Base-by-base conservation (phyloP, 345 rosid species). In the Lepidium aucheri region DNA sequence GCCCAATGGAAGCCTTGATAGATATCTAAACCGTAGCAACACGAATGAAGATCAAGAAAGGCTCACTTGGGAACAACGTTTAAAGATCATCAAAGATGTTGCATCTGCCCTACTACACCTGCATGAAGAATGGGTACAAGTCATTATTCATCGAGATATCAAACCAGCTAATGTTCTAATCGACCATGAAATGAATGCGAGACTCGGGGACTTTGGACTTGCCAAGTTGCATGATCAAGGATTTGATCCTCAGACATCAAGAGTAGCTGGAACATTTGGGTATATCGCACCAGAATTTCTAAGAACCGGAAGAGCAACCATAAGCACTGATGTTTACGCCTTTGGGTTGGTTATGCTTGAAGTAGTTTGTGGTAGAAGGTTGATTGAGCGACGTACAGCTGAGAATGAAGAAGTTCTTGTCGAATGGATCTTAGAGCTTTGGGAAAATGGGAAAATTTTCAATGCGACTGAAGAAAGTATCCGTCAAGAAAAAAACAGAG, bases 351-450 rank as follows among this genome's bases (percentile, higher is more conserved):
- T 70, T 26, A 44, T 73, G 59, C 78, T 78, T 4, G 82, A 78
- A 55, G 74, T 82, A 2, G 72, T 56, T 24, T 74, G 76, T 13
- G 81, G 85, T 15, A 79, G 77, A 52, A 77, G 79, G 58, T 69
- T 78, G 5, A 60, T 78, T 1, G 71, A 65, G 43, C 49, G 41
- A 36, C 9, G 20, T 8, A 33, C 30, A 22, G 22, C 18, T 0
- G 5, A 16, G 2, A 69, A 55, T 9, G 69, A 70, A 11, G 17
- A 64, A 8, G 32, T 64, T 44, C 66, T 79, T 54, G 74, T 68
- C 7, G 78, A 70, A 0, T 72, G 78, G 75, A 76, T 82, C 8
- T 6, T 66, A 3, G 59, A n/a, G n/a, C n/a, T 44, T 5, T 77
- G 79, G 83, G 56, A 30, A 18, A 36, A 52, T 7, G 79, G 73